Percentiles rank a stretch among this genome's conserved stretches.
phyloP scores from a whole-genome alignment of 2,329 filamentous ascomycete genomes.

The Trichoderma simmonsii region DNA sequence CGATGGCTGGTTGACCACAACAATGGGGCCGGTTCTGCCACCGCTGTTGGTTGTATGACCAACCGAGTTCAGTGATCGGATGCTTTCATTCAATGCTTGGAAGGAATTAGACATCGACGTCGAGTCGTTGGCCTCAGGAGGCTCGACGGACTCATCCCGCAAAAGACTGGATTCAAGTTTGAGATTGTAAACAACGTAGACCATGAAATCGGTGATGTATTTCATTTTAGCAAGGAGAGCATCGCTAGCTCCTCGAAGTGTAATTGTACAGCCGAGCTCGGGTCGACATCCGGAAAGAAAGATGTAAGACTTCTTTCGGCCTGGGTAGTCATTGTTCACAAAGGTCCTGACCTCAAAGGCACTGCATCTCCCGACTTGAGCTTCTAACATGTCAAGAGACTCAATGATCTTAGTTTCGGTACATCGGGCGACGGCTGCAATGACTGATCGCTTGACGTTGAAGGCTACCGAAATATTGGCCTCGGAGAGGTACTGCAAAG shows the following conservation, averaged over 20 bases:
- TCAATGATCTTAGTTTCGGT: conserved; percentile 90
- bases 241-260: conserved; percentile 76
- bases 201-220: conserved; percentile 95
- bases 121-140: conserved; percentile 60
- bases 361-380: conserved; percentile 74
- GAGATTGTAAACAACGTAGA: conserved; percentile 96
- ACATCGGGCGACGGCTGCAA: conserved; percentile 90
- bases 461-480: conserved; percentile 90
- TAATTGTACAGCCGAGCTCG: conserved; percentile 91
- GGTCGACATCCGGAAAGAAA: conserved; percentile 88
- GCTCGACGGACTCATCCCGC: conserved; percentile 85
- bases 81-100: conserved; percentile 41
- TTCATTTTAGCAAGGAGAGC: conserved; percentile 75
- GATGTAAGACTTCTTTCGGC: conserved; percentile 89
- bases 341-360: conserved; percentile 96
- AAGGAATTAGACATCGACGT: conserved; percentile 39
- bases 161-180: conserved; percentile 94
- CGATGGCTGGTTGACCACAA: conserved; percentile 36
- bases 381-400: conserved; percentile 79
- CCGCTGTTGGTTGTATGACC: conserved; percentile 28
- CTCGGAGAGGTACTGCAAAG: conserved; percentile 81
- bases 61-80: conserved; percentile 32
- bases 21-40: conserved; percentile 28
- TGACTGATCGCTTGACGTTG: conserved; percentile 93
- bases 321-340: conserved; percentile 70